Evolutionary conservation across 2,329 filamentous ascomycete species (phyloP).

Genomic region (Fusarium secorum): DNA sequence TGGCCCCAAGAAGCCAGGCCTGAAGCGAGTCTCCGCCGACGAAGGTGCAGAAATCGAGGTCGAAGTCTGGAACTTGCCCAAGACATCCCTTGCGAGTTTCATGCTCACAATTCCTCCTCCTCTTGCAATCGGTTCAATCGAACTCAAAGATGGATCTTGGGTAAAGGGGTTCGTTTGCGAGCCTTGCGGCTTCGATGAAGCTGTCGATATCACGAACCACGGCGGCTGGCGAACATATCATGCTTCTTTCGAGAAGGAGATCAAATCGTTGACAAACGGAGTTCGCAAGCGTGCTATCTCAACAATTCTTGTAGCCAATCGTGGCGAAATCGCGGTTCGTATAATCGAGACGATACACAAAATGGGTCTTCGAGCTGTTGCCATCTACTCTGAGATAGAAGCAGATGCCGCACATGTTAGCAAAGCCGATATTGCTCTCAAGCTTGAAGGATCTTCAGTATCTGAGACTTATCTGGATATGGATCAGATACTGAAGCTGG

Average conservation of each 20-base stretch:
- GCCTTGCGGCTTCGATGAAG: constrained; percentile 43
- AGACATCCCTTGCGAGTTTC: constrained; percentile 43
- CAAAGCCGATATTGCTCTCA: constrained; percentile 71
- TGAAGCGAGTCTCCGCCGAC: constrained; percentile 38
- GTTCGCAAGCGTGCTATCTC: constrained; percentile 20
- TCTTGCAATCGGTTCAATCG: constrained; percentile 47
- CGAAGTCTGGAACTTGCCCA: constrained; percentile 49
- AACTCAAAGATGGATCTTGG: constrained; percentile 47
- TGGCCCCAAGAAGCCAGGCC: constrained; percentile 44
- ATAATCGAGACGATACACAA: constrained; percentile 72
- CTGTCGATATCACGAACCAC: constrained; percentile 44
- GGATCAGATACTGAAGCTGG: constrained; percentile 64
- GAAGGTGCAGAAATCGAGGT: constrained; percentile 45
- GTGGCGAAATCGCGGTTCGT: constrained; percentile 69
- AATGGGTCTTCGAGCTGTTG: constrained; percentile 73
- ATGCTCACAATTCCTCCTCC: constrained; percentile 46
- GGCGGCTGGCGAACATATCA: constrained; percentile 46
- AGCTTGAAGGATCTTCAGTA: constrained; percentile 60
- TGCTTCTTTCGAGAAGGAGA: background rate
- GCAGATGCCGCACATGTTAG: constrained; percentile 72
- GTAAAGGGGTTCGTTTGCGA: constrained; percentile 50
- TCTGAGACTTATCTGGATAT: constrained; percentile 70
- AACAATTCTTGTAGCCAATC: constrained; percentile 71
- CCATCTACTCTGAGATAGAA: constrained; percentile 72
- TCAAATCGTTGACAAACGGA: background rate